phyloP scores from a whole-genome alignment of 1,284 basidiomycete species.

The Inonotus hispidus region DNA sequence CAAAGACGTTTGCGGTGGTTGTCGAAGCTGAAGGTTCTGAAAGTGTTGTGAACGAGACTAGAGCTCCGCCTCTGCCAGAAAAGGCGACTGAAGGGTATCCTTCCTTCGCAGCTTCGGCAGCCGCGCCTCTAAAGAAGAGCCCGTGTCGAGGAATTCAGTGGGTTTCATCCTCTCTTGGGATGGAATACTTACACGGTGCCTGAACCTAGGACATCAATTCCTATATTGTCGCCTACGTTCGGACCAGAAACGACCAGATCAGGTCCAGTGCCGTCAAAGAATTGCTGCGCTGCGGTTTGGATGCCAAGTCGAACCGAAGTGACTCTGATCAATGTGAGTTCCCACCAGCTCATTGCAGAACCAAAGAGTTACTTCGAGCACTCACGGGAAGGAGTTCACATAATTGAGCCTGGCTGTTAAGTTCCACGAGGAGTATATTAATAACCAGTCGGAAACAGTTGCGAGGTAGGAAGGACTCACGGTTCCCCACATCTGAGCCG shows the following conservation, averaged over 20 bases:
- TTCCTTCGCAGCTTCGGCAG: conserved; percentile 40
- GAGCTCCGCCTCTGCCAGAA: conserved; percentile 37
- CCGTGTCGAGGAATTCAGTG: neutral
- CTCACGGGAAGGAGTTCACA: conserved; percentile 20
- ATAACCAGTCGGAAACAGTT: neutral
- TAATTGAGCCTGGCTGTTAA: conserved; percentile 20
- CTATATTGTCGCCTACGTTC: conserved; percentile 43
- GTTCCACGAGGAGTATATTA: neutral
- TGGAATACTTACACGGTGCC: conserved; percentile 41
- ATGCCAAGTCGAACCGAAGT: conserved; percentile 44
- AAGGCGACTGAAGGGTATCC: conserved; percentile 47
- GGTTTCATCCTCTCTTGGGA: neutral
- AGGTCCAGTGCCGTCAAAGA: conserved; percentile 36
- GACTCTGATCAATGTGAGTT: conserved; percentile 24
- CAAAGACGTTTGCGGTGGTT: conserved; percentile 37
- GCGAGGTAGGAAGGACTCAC: conserved; percentile 27
- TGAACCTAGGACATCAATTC: conserved; percentile 32
- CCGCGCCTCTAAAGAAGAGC: conserved; percentile 38
- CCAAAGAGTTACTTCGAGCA: neutral
- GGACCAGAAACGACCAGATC: conserved; percentile 49
- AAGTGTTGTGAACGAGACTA: conserved; percentile 46
- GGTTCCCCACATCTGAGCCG: conserved; percentile 38
- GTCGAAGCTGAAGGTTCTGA: conserved; percentile 31
- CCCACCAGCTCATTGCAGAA: no score
- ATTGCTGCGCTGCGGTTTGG: conserved; percentile 40